Conservation (phyloP, 164 flowering plant genomes). For the Liquidambar formosana region DNA sequence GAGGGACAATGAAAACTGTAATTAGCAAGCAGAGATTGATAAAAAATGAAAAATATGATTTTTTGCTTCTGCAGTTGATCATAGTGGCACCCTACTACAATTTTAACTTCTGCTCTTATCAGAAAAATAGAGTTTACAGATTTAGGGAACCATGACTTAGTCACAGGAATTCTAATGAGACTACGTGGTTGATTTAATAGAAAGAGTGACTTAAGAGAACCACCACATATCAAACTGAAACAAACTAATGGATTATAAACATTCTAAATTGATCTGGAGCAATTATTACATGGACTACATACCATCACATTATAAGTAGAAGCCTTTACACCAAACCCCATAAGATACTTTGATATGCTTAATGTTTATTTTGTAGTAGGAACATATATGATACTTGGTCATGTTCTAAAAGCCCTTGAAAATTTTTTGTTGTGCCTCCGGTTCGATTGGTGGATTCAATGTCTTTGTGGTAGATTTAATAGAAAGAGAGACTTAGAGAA, state of each 20-base stretch:
- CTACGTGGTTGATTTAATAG: too few relatives aligned
- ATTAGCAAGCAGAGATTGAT: not conserved
- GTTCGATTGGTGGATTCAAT: constrained; percentile 22
- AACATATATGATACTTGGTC: constrained; percentile 85
- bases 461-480: too few relatives aligned
- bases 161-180: not conserved
- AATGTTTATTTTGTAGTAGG: constrained; percentile 89
- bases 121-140: not conserved
- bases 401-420: constrained; percentile 37
- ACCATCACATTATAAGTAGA: constrained; percentile 94
- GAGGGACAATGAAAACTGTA: not conserved
- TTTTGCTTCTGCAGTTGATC: too few relatives aligned
- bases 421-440: constrained; percentile 28
- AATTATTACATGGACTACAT: not conserved
- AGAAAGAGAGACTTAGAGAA: too few relatives aligned
- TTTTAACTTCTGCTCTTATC: too few relatives aligned
- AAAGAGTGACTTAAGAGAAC: too few relatives aligned
- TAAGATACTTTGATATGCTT: constrained; percentile 56
- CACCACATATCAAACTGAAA: not conserved
- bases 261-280: not conserved
- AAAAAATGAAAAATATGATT: not conserved
- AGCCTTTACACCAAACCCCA: constrained; percentile 65
- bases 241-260: not conserved
- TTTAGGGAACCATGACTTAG: not conserved
- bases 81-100: too few relatives aligned